Evolutionary conservation across 305 asterid species (phyloP).

Genomic region (Fraxinus sp.): DNA sequence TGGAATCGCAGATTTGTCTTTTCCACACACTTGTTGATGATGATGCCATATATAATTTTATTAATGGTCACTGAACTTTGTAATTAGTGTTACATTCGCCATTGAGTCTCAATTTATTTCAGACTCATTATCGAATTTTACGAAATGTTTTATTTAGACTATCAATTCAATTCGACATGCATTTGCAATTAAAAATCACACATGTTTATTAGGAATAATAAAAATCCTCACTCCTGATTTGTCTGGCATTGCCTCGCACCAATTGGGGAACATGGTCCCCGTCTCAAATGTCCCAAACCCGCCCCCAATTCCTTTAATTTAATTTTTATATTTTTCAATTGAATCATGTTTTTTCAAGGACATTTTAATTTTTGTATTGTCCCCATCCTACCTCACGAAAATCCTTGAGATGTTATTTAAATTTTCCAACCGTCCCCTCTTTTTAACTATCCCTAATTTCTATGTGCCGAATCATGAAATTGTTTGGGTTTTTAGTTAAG

Average conservation of each 20-base stretch:
- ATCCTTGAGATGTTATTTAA: not conserved
- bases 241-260: not conserved
- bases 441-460: not conserved
- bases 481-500: not conserved
- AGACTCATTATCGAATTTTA: not conserved
- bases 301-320: no score
- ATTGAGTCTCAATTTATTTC: not conserved
- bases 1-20: not conserved
- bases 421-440: not conserved
- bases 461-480: not conserved
- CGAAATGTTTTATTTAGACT: not conserved
- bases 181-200: not conserved
- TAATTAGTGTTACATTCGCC: not conserved
- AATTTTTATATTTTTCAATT: no score
- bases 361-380: not conserved
- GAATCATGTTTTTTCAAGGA: no score
- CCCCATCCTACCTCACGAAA: not conserved
- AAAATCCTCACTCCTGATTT: not conserved
- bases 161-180: not conserved
- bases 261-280: not conserved
- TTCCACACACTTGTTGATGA: not conserved
- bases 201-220: not conserved
- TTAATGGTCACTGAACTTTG: not conserved
- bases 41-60: not conserved
- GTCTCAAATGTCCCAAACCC: not conserved